phyloP scores from a whole-genome alignment of 352 stramenopile species.

The Phytophthora sansomeana region DNA sequence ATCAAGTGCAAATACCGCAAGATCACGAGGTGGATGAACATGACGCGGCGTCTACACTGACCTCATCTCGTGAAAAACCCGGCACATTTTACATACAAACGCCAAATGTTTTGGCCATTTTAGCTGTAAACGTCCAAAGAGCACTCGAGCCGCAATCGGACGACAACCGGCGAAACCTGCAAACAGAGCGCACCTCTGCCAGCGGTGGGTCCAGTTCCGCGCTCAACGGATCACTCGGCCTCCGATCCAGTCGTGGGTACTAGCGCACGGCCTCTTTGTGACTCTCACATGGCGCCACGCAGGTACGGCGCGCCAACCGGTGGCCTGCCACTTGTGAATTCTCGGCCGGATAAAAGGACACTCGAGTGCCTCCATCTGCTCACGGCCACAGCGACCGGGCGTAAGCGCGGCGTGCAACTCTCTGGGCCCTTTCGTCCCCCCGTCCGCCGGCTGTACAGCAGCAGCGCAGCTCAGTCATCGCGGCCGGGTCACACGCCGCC shows the following conservation, averaged over 20 bases:
- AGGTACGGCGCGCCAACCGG: slow-evolving; percentile 24
- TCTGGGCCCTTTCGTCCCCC: slow-evolving; percentile 26
- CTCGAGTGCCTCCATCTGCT: slow-evolving; percentile 21
- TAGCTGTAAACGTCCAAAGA: neutral
- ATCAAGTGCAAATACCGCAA: slow-evolving; percentile 26
- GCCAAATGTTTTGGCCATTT: slow-evolving; percentile 14
- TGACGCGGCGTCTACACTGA: neutral
- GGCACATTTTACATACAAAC: slow-evolving; percentile 35
- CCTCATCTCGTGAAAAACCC: slow-evolving; percentile 20
- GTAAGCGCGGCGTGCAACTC: slow-evolving; percentile 24
- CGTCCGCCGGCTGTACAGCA: slow-evolving; percentile 10
- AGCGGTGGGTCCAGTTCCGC: slow-evolving; percentile 30
- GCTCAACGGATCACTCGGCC: slow-evolving; percentile 42
- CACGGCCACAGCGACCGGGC: slow-evolving; percentile 9
- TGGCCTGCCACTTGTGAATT: slow-evolving; percentile 8
- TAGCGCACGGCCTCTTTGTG: slow-evolving; percentile 13
- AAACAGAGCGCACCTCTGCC: slow-evolving; percentile 22
- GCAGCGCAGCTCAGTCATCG: slow-evolving; percentile 24
- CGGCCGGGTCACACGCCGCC: slow-evolving; percentile 14
- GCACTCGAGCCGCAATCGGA: slow-evolving; percentile 1
- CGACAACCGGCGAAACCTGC: slow-evolving; percentile 15
- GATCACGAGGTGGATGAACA: slow-evolving; percentile 10
- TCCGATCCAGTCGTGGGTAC: slow-evolving; percentile 31
- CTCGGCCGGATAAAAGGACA: neutral
- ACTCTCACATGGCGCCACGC: slow-evolving; percentile 27